A percentile compares a stretch with the other conserved stretches of the same genome.
Evolutionary conservation across 1,284 basidiomycete genomes (phyloP).

Genomic region (Pascua guehoae): DNA sequence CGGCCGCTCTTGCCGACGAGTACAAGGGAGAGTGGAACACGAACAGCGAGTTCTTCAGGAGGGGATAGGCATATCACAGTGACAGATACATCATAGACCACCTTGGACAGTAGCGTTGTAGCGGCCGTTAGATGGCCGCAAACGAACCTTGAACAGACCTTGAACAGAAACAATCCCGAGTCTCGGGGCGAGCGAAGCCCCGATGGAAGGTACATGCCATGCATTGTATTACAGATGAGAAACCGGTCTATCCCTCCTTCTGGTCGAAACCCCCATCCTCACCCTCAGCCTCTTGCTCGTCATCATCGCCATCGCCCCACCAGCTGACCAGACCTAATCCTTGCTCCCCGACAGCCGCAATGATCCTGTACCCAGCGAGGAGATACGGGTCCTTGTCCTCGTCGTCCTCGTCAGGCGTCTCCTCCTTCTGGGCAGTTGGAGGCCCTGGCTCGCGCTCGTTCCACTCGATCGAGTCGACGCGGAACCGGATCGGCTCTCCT

Average conservation of each 20-base stretch:
- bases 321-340: conserved; percentile 67
- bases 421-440: conserved; percentile 50
- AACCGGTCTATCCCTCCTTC: background rate
- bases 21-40: conserved; percentile 10
- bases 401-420: background rate
- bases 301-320: conserved; percentile 51
- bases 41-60: background rate
- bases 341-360: conserved; percentile 79
- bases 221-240: conserved; percentile 4
- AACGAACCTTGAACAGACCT: too few relatives aligned
- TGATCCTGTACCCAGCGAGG: conserved; percentile 13
- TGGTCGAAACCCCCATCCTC: conserved; percentile 1
- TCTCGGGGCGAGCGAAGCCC: too few relatives aligned
- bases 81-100: background rate
- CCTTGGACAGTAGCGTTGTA: background rate
- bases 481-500: conserved; percentile 77
- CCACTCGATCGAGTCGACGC: conserved; percentile 83
- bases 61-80: too few relatives aligned
- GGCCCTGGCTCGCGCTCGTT: conserved; percentile 88
- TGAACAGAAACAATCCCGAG: background rate
- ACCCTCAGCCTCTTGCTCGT: conserved; percentile 4
- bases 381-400: conserved; percentile 13
- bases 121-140: too few relatives aligned
- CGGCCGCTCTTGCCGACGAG: conserved; percentile 21
- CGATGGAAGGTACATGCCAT: background rate